Evolutionary conservation across 257 asterid species (phyloP), one percentile per base, ranked within the genome.

Genomic region (Coffea canephora): DNA sequence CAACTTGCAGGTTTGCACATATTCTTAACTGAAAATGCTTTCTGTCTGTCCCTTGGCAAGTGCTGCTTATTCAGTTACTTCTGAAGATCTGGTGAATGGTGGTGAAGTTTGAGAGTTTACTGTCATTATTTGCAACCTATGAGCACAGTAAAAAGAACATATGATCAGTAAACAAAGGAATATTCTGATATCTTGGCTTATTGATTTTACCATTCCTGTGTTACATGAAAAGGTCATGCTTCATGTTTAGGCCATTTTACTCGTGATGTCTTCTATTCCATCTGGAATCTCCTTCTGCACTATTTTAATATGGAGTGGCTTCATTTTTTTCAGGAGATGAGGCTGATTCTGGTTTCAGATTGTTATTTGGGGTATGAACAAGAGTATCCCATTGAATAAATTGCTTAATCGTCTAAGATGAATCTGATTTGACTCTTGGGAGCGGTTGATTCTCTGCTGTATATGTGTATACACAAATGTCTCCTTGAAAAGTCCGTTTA

Each of bases 311-410:
- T 34, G 15, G 6, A 52, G 55, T 6, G 8, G 6, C 25, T 19
- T 18, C 10, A 19, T 8, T 19, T 6, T 82, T 72, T 79, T 72
- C 92, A 91, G 97, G 99, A 91, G 69, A 61, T 90, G 94, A 93
- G 90, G 89, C 84, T 93, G 88, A 71, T 93, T 54, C 76, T 93
- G 62, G 88, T 95, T 62, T 95, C 99, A 11, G 98, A 93, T 86
- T 93, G 97, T 59, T 95, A 95, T 77, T 43, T 93, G 48, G 99
- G 96, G 74, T 85, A 87, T 49, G 97, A 93, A 77, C 94, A 85
- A 78, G 97, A 91, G 82, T 85, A 86, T 85, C 62, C 88, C 48
- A 74, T 93, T 61, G 87, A 85, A 75, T 79, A 83, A 77, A 82
- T 85, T 46, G 82, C 83, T 43, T 85, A 85, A 83, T 78, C 41